A percentile compares a stretch with the other conserved stretches of the same genome.
These are phyloP conservation scores for Gyrodon tennesseensis DNA, from an alignment of 1,284 basidiomycete genomes.

Conservation along the genomic window DNA sequence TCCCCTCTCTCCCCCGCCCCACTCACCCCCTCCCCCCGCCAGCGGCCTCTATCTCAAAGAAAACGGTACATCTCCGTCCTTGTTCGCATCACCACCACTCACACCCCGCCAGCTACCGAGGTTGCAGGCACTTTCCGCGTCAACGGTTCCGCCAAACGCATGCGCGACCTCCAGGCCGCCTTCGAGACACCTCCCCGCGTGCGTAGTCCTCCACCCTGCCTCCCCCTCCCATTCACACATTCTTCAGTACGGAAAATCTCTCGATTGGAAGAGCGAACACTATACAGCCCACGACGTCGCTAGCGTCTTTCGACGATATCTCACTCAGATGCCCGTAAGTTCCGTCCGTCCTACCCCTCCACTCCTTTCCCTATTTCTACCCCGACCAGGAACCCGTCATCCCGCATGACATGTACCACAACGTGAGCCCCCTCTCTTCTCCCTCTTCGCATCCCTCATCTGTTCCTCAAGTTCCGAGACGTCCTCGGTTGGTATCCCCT, in stretches of 20 bases:
- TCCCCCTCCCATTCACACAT: slow-evolving; percentile 11
- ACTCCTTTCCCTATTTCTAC: slow-evolving; percentile 24
- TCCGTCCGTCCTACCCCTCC: slow-evolving; percentile 19
- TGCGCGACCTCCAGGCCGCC: slow-evolving; percentile 89
- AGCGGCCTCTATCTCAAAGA: slow-evolving; percentile 92
- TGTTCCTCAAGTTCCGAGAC: slow-evolving; percentile 69
- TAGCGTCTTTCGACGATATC: slow-evolving; percentile 92
- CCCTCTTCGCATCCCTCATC: slow-evolving; percentile 29
- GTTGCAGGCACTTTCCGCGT: slow-evolving; percentile 96
- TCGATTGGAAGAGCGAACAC: slow-evolving; percentile 84
- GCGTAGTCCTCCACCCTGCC: slow-evolving; percentile 41
- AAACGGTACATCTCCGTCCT: slow-evolving; percentile 57
- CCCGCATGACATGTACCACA: slow-evolving; percentile 83
- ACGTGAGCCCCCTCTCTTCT: slow-evolving; percentile 54
- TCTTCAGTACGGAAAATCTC: slow-evolving; percentile 82
- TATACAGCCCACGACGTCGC: slow-evolving; percentile 97
- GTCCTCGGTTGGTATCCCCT: slow-evolving; percentile 60
- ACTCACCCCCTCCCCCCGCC: slow-evolving; percentile 18
- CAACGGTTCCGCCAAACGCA: slow-evolving; percentile 89
- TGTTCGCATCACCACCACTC: background rate
- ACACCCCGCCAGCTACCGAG: slow-evolving; percentile 69
- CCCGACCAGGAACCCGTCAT: slow-evolving; percentile 81
- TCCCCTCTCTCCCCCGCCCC: slow-evolving; percentile 13
- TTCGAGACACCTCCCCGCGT: slow-evolving; percentile 91
- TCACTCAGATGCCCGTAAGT: slow-evolving; percentile 94